These are phyloP conservation scores for Cyclostephanos invisitatus DNA, from an alignment of 108 stramenopile species.

Conservation along the genomic window DNA sequence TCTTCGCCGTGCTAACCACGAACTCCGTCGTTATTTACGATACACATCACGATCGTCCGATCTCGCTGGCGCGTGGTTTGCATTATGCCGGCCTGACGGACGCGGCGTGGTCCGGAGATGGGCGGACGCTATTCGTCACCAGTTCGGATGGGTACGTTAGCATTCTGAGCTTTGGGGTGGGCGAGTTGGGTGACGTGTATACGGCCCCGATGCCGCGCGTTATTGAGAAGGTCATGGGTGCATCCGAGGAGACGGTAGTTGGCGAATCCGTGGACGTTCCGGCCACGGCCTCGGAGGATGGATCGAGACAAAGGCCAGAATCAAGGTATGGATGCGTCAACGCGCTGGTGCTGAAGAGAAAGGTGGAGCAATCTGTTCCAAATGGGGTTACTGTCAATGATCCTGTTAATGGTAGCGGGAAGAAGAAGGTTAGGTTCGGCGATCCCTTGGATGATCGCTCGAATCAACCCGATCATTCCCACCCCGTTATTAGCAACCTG, in stretches of 20 bases:
- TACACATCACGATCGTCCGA: constrained; percentile 70
- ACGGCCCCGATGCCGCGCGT: constrained; percentile 5
- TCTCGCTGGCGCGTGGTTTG: constrained; percentile 67
- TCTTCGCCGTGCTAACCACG: constrained; percentile 84
- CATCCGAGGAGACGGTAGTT: not conserved
- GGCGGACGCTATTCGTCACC: constrained; percentile 70
- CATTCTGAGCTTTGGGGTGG: constrained; percentile 69
- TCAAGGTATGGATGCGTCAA: constrained; percentile 1
- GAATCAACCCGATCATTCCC: not conserved
- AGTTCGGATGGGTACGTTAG: constrained; percentile 89
- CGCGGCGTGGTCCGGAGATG: constrained; percentile 84
- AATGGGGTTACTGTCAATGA: not conserved
- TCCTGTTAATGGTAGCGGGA: constrained; percentile 4
- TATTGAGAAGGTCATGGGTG: constrained; percentile 7
- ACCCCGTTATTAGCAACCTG: constrained; percentile 15
- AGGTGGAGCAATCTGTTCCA: not conserved
- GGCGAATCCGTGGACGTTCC: not conserved
- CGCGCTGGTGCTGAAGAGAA: constrained; percentile 16
- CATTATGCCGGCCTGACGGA: constrained; percentile 90
- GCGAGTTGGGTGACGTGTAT: constrained; percentile 73
- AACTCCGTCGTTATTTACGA: constrained; percentile 84
- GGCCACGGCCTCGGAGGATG: not conserved
- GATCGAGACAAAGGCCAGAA: not conserved
- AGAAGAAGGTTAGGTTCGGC: constrained; percentile 26
- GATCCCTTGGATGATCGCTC: constrained; percentile 10